Evolutionary conservation across 2,329 filamentous ascomycete genomes (phyloP), one percentile per base, ranked within the genome.

Genomic region (Biscogniauxia mediterranea): DNA sequence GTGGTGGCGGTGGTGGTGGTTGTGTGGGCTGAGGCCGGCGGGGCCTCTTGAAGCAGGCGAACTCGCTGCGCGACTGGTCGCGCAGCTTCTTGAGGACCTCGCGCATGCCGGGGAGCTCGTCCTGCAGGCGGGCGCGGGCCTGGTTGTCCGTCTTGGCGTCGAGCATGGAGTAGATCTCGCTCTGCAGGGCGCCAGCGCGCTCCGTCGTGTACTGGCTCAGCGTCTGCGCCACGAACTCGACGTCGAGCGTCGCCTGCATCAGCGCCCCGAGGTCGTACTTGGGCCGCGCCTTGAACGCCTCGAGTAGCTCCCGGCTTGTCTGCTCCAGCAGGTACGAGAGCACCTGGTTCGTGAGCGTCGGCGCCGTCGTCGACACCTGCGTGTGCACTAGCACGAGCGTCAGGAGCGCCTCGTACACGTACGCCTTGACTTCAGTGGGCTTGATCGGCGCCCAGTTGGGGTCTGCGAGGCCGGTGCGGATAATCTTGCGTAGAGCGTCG

Each of bases 191-290:
- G 7, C 87, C 88, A 2, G 93, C 92, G 56, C 87, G 84, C 60
- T 96, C 90, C 0, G 92, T 95, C 0, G 92, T 95, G 76, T 96
- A 99, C 68, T 93, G 89, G 63, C 86, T 91, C 38, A 99, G 83
- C 5, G 94, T 97, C 79, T 99, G 95, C 0, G 93, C 92, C 60
- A 98, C 89, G 73, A 99, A 98, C 76, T 99, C 95, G 1, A 97
- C 93, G 72, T 99, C 95, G 1, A 99, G 85, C 0, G 95, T 99
- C 1, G 96, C 96, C 77, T 99, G 96, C 89, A 98, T 96, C 56
- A 99, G 85, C 6, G 91, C 89, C 5, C 89, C 82, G 0, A 99
- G 86, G 1, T 87, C 84, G 77, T 95, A 98, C 20, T 81, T 81
- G 4, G 81, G 75, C 6, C 89, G 87, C 42, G 81, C 74, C 52